A percentile compares a stretch with the other conserved stretches of the same genome.
Evolutionary conservation across 192 early-diverging fungal genomes (phyloP).

Genomic region (Rhizoclosmatium globosum): DNA sequence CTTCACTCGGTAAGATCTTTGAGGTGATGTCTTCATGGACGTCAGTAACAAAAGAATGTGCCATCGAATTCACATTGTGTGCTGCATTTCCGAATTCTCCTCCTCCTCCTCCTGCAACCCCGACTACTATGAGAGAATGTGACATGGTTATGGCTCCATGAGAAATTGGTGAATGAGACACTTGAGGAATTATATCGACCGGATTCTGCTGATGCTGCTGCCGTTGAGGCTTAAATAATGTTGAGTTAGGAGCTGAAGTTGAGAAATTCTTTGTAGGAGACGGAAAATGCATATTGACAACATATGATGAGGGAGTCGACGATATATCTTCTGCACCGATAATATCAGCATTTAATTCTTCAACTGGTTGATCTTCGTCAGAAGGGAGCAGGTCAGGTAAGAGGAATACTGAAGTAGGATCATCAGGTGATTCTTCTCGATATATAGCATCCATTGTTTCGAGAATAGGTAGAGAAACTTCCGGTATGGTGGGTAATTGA

Average conservation of each 20-base stretch:
- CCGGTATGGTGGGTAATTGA: too few species aligned
- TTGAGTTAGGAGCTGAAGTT: neutral
- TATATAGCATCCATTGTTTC: too few species aligned
- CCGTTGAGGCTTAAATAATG: neutral
- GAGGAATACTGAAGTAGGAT: neutral
- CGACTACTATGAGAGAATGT: neutral
- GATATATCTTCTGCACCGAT: neutral
- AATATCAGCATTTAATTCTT: neutral
- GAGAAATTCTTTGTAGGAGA: neutral
- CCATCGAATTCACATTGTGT: neutral
- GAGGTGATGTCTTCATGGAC: neutral
- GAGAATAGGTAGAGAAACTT: too few species aligned
- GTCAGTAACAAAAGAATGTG: neutral
- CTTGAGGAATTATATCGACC: neutral
- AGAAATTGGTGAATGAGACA: neutral
- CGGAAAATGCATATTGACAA: neutral
- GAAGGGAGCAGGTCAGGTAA: neutral
- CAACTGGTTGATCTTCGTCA: neutral
- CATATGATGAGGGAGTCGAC: neutral
- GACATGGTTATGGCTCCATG: neutral
- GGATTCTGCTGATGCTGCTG: neutral
- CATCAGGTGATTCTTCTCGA: neutral
- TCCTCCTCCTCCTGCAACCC: neutral
- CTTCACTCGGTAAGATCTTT: neutral
- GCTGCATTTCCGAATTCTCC: neutral